phyloP scores from a whole-genome alignment of 768 basidiomycete species.

The Botryobasidium botryosum region DNA sequence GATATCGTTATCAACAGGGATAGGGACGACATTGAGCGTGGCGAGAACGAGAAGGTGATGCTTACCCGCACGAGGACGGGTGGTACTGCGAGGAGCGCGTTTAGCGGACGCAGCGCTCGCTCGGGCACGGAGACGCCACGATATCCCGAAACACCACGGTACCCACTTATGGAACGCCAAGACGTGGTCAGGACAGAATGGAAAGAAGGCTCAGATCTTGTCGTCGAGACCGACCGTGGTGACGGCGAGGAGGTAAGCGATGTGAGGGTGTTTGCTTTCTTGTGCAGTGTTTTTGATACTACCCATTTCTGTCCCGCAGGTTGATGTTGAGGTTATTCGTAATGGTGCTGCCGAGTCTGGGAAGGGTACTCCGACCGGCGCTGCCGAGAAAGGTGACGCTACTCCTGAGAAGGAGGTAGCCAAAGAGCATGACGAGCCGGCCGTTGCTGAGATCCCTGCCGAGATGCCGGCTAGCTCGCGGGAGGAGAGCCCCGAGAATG shows the following conservation, averaged over 20 bases:
- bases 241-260: constrained; percentile 50
- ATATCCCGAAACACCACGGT: too few relatives aligned
- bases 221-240: constrained; percentile 43
- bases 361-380: too few relatives aligned
- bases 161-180: constrained; percentile 13
- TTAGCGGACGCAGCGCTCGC: not conserved
- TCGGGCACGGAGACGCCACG: constrained; percentile 2
- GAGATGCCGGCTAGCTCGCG: too few relatives aligned
- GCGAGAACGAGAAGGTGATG: constrained; percentile 13
- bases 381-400: too few relatives aligned
- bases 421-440: too few relatives aligned
- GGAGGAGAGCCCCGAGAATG: too few relatives aligned
- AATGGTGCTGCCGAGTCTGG: too few relatives aligned
- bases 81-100: not conserved
- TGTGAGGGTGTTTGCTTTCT: not conserved
- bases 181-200: constrained; percentile 30
- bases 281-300: not conserved
- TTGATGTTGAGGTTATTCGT: not conserved
- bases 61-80: constrained; percentile 20
- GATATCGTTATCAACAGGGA: constrained; percentile 82
- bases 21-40: constrained; percentile 21
- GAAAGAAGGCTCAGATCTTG: constrained; percentile 48
- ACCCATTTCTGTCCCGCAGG: not conserved
- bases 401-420: too few relatives aligned
- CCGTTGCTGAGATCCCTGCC: too few relatives aligned